Evolutionary conservation across 257 asterid species (phyloP).

Genomic region (Penstemon barbatus): DNA sequence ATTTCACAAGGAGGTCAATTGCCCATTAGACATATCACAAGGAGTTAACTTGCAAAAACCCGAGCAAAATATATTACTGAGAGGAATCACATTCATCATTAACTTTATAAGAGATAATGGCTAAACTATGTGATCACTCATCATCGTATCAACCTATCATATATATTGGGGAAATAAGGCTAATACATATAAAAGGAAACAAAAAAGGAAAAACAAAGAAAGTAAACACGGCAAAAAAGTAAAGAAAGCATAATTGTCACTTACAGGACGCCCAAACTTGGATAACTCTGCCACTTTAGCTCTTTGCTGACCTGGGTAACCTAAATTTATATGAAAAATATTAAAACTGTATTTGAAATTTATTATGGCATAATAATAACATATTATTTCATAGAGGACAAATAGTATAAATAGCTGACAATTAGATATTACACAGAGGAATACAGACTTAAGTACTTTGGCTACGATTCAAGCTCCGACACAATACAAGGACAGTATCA

Average conservation of each 20-base stretch:
- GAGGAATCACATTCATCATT: not conserved
- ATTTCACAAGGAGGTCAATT: no score
- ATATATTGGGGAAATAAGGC: not conserved
- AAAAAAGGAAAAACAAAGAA: not conserved
- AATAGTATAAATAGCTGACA: not conserved
- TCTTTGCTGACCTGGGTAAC: conserved; percentile 81
- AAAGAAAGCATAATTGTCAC: conserved; percentile 26
- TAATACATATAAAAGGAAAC: not conserved
- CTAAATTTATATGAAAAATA: conserved; percentile 36
- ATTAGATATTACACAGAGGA: not conserved
- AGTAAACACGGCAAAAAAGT: not conserved
- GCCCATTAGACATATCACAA: no score
- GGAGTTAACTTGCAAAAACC: no score
- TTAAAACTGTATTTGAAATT: not conserved
- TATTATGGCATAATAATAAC: conserved; percentile 15
- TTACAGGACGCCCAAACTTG: conserved; percentile 90
- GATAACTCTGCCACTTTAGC: conserved; percentile 79
- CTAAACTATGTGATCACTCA: not conserved
- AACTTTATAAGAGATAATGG: not conserved
- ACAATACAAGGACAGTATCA: not conserved
- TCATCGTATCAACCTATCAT: conserved; percentile 6
- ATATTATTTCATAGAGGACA: not conserved
- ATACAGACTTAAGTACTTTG: not conserved
- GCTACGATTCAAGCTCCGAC: not conserved
- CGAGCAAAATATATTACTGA: no score